Conservation (phyloP, 306 rosid species). For the Mimosa bimucronata region DNA sequence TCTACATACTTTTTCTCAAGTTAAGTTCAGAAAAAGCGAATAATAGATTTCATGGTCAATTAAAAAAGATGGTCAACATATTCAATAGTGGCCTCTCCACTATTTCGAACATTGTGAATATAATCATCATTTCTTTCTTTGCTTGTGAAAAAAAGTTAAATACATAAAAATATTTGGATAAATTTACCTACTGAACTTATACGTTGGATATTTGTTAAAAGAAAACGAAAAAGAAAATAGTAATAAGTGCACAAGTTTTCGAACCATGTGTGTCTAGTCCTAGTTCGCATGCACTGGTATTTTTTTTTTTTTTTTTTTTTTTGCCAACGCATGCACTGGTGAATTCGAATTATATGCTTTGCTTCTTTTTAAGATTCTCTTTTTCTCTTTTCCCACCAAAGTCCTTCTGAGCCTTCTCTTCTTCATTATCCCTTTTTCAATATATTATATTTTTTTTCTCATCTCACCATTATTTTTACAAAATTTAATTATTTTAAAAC, state of each 20-base stretch:
- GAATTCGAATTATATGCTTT: constrained; percentile 17
- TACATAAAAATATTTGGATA: not conserved
- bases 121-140: not conserved
- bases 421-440: constrained; percentile 1
- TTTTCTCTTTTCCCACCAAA: constrained; percentile 48
- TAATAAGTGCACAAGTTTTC: not conserved
- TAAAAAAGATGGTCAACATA: constrained; percentile 18
- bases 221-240: not conserved
- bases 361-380: constrained; percentile 69
- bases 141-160: not conserved
- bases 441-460: not conserved
- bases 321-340: constrained; percentile 48
- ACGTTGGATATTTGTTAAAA: not conserved
- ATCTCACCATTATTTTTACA: constrained; percentile 36
- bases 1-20: constrained; percentile 28
- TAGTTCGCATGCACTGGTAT: constrained; percentile 48
- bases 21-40: constrained; percentile 27
- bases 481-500: constrained; percentile 13
- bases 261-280: constrained; percentile 23
- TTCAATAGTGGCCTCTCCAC: constrained; percentile 47
- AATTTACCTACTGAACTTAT: not conserved
- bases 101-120: constrained; percentile 40
- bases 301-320: too few species aligned
- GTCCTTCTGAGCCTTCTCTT: constrained; percentile 3
- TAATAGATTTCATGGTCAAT: constrained; percentile 40